Evolutionary conservation across 495 filamentous ascomycete genomes (phyloP).

Genomic region (Penicillium herquei): DNA sequence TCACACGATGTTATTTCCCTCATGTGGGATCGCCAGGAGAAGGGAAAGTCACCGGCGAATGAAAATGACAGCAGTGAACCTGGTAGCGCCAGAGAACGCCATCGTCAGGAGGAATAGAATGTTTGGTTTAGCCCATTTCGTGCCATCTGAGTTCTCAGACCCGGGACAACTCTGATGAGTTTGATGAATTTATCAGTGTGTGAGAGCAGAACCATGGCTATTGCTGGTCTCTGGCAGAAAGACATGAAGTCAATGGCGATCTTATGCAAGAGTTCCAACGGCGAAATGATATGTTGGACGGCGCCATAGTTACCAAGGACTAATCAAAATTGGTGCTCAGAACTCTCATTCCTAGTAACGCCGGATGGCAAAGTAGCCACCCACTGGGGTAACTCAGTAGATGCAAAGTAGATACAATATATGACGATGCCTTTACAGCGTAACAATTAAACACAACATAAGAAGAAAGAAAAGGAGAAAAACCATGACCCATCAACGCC

Average conservation of each 20-base stretch:
- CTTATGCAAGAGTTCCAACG: too few relatives aligned
- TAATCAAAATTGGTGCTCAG: too few relatives aligned
- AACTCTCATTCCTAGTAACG: too few relatives aligned
- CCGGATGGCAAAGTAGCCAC: too few relatives aligned
- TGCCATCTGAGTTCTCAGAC: too few relatives aligned
- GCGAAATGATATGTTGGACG: too few relatives aligned
- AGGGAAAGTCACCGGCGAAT: conserved; percentile 29
- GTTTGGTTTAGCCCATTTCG: not conserved
- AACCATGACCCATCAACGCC: conserved; percentile 37
- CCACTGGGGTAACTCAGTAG: conserved; percentile 2
- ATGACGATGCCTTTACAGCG: conserved; percentile 35
- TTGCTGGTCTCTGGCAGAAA: too few relatives aligned
- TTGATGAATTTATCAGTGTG: too few relatives aligned
- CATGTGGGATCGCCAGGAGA: conserved; percentile 66
- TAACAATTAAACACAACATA: conserved; percentile 21
- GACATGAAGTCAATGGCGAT: too few relatives aligned
- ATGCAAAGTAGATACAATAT: conserved; percentile 41
- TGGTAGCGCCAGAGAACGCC: conserved; percentile 33
- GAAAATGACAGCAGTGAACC: conserved; percentile 32
- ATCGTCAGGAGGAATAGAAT: conserved; percentile 24
- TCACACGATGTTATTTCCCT: conserved; percentile 81
- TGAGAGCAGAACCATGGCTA: too few relatives aligned
- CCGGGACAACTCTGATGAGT: too few relatives aligned
- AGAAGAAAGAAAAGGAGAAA: conserved; percentile 15
- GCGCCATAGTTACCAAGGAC: too few relatives aligned